Evolutionary conservation across 2,329 filamentous ascomycete genomes (phyloP), one percentile per base, ranked within the genome.

Genomic region (Coniochaeta hoffmannii): DNA sequence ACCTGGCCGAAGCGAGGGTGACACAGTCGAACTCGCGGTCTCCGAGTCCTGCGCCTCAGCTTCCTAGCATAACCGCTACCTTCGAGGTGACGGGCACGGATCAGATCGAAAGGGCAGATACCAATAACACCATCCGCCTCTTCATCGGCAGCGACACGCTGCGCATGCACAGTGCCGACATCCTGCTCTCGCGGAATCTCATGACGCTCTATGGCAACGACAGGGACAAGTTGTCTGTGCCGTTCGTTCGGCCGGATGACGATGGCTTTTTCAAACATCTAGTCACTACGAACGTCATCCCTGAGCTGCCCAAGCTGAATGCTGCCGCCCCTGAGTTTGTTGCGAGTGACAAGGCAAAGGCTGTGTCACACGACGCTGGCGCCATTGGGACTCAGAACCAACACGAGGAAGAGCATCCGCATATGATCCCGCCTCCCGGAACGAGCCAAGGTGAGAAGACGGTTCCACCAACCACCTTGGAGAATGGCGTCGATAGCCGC

Each of bases 71-170:
- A 60, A 85, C 81, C 0, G 85, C 91, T 30, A 82, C 84, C 2
- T 97, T 97, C 62, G 85, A 89, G 57, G 81, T 99, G 31, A 75
- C 79, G 14, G 83, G 86, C 5, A 65, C 76, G 53, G 78, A 80
- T 10, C 78, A 81, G 55, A 71, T 76, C 3, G 76, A 79, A 12
- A 72, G 69, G 44, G 62, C 72, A 3, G 74, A 77, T 30, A 72
- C 73, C 12, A 81, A 80, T 36, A 88, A 84, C 66, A 74, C 77
- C 10, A 89, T 97, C 56, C 88, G 91, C 61, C 87, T 97, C 53
- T 91, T 96, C 66, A 77, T 99, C 56, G 93, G 94, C 36, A 96
- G 90, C 65, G 93, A 97, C 69, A 82, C 90, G 14, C 77, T 99
- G 56, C 83, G 92, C 59, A 80, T 87, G 10, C 90, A 96, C 66